Percentiles rank a stretch among this genome's conserved stretches.
Conservation (phyloP, 768 basidiomycete species). For the Mycena polygramma region DNA sequence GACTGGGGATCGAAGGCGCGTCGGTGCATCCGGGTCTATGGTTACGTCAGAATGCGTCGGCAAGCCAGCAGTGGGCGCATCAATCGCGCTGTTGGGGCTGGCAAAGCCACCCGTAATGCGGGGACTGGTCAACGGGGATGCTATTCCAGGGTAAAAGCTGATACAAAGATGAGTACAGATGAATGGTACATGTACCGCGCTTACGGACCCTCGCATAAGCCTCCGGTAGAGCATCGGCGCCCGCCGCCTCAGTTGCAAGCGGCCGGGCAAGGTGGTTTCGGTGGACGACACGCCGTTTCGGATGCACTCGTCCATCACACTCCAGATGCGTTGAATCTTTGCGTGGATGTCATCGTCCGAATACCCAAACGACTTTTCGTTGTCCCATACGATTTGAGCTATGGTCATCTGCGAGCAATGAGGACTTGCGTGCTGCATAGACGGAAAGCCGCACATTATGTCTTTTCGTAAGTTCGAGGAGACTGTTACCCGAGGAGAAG, state of each 20-base stretch:
- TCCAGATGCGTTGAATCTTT: conserved; percentile 88
- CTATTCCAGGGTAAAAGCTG: conserved; percentile 65
- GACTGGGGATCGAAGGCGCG: conserved; percentile 27
- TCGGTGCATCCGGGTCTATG: conserved; percentile 35
- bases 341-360: conserved; percentile 79
- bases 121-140: conserved; percentile 43
- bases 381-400: conserved; percentile 94
- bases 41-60: conserved; percentile 36
- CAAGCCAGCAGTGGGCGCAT: conserved; percentile 32
- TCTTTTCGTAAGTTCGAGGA: conserved; percentile 80
- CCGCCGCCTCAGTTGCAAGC: conserved; percentile 80
- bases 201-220: conserved; percentile 85
- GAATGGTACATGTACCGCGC: conserved; percentile 6
- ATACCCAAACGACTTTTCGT: conserved; percentile 86
- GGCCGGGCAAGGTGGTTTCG: conserved; percentile 88
- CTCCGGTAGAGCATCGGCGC: conserved; percentile 92
- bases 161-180: conserved; percentile 17
- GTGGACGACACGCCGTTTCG: conserved; percentile 84
- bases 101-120: conserved; percentile 49
- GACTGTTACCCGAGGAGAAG: conserved; percentile 81
- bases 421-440: conserved; percentile 19
- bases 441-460: conserved; percentile 75
- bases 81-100: conserved; percentile 41
- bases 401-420: conserved; percentile 79
- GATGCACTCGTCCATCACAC: conserved; percentile 95